Conservation (phyloP, 2,329 filamentous ascomycete species). For the Nemania serpens region DNA sequence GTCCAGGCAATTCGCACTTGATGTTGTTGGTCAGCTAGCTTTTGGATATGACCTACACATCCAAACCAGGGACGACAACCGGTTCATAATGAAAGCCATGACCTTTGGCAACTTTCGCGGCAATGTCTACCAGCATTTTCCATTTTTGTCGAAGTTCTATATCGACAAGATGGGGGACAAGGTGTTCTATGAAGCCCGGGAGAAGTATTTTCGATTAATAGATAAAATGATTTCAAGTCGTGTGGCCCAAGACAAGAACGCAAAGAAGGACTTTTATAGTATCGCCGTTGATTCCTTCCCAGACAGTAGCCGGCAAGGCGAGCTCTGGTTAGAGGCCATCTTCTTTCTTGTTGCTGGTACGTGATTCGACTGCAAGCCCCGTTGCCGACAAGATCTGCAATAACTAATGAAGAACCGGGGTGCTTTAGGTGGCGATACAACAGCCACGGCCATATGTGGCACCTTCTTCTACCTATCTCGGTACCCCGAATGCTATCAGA, state of each 20-base stretch:
- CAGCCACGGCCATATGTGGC: not conserved
- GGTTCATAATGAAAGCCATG: not conserved
- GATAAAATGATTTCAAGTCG: conserved; percentile 20
- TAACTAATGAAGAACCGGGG: not conserved
- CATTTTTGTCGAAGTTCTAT: not conserved
- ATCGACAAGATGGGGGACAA: not conserved
- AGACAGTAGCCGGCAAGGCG: not conserved
- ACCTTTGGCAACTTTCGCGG: not conserved
- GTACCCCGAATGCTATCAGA: not conserved
- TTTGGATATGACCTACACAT: conserved; percentile 24
- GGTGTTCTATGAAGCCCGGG: not conserved
- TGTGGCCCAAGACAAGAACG: conserved; percentile 9
- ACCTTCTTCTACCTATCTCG: not conserved
- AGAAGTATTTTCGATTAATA: not conserved
- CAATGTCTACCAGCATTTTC: conserved; percentile 2
- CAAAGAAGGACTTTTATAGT: conserved; percentile 26
- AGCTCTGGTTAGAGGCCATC: not conserved
- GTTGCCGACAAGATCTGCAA: no score
- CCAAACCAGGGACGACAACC: conserved; percentile 10
- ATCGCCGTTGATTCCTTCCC: conserved; percentile 7
- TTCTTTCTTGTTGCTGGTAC: not conserved
- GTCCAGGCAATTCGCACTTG: conserved; percentile 8
- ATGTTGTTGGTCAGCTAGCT: conserved; percentile 23
- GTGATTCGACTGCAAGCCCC: not conserved
- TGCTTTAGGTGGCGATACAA: not conserved